Evolutionary conservation across 495 filamentous ascomycete species (phyloP).

Genomic region (Xylaria curta): DNA sequence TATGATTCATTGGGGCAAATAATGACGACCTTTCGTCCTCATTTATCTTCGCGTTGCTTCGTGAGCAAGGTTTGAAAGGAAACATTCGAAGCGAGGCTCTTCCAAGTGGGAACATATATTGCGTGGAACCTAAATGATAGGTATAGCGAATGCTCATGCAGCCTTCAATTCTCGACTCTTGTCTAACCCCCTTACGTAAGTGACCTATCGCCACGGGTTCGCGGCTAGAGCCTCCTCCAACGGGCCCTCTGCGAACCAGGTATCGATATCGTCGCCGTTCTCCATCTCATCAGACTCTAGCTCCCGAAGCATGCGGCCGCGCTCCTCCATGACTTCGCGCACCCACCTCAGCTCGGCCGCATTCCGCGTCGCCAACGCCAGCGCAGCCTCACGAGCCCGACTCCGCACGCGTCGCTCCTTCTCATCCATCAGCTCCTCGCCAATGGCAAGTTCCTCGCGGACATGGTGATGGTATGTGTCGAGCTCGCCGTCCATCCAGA

Average conservation of each 20-base stretch:
- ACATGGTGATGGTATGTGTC: conserved; percentile 28
- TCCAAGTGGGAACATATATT: background rate
- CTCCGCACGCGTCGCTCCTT: conserved; percentile 29
- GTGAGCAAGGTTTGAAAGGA: background rate
- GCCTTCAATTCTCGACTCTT: background rate
- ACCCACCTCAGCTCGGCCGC: conserved; percentile 43
- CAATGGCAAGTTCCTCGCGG: conserved; percentile 38
- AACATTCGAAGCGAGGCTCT: background rate
- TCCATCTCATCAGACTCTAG: conserved; percentile 46
- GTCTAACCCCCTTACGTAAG: background rate
- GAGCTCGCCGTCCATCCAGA: conserved; percentile 38
- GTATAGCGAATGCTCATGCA: background rate
- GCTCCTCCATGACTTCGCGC: conserved; percentile 39
- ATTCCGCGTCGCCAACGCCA: conserved; percentile 28
- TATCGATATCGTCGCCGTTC: conserved; percentile 38
- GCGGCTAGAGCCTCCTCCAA: conserved; percentile 28
- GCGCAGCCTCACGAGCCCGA: conserved; percentile 17
- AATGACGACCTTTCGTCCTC: background rate
- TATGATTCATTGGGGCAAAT: background rate
- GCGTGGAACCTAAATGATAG: background rate
- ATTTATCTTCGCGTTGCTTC: background rate
- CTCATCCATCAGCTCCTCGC: conserved; percentile 41
- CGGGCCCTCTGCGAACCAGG: conserved; percentile 32
- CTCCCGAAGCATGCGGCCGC: conserved; percentile 36
- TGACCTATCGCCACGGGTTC: background rate